Evolutionary conservation across 805 yeast species (phyloP).

Genomic region (Yarrowia sp.): DNA sequence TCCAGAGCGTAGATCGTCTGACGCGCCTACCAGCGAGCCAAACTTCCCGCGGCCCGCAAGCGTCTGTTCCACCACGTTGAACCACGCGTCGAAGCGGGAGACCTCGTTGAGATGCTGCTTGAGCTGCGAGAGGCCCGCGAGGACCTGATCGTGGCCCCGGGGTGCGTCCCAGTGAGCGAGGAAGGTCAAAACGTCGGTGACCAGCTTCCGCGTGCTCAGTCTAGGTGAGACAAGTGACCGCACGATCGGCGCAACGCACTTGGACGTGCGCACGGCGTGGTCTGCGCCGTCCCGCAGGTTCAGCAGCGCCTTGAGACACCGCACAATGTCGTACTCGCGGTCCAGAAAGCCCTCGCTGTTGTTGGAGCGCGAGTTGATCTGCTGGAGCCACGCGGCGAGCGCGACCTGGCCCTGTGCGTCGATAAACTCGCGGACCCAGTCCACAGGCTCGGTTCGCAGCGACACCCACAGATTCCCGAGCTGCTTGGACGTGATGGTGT

Average conservation of each 20-base stretch:
- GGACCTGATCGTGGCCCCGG: slow-evolving; percentile 55
- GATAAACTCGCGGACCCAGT: slow-evolving; percentile 80
- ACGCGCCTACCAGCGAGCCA: slow-evolving; percentile 91
- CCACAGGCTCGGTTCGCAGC: slow-evolving; percentile 79
- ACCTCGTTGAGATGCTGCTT: slow-evolving; percentile 40
- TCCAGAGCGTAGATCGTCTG: slow-evolving; percentile 66
- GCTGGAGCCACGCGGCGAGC: slow-evolving; percentile 63
- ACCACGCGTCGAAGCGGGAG: slow-evolving; percentile 66
- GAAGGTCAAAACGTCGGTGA: slow-evolving; percentile 70
- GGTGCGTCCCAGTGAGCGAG: slow-evolving; percentile 48
- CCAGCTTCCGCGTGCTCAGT: slow-evolving; percentile 70
- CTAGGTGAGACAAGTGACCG: slow-evolving; percentile 74
- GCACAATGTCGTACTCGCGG: slow-evolving; percentile 70
- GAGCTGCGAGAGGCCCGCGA: slow-evolving; percentile 51
- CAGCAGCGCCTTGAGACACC: slow-evolving; percentile 72
- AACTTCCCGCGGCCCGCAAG: slow-evolving; percentile 82
- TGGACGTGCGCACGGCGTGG: slow-evolving; percentile 46
- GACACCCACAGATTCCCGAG: slow-evolving; percentile 87
- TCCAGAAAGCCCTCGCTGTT: slow-evolving; percentile 51
- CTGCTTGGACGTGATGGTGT: slow-evolving; percentile 64
- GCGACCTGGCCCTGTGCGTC: slow-evolving; percentile 78
- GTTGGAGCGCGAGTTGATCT: slow-evolving; percentile 39
- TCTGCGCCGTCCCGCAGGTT: slow-evolving; percentile 63
- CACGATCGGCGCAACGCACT: slow-evolving; percentile 58
- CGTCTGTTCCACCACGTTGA: slow-evolving; percentile 60